Percentiles rank a stretch among this genome's conserved stretches.
Conservation (phyloP, 1,284 basidiomycete genomes). For the Fomes fomentarius region DNA sequence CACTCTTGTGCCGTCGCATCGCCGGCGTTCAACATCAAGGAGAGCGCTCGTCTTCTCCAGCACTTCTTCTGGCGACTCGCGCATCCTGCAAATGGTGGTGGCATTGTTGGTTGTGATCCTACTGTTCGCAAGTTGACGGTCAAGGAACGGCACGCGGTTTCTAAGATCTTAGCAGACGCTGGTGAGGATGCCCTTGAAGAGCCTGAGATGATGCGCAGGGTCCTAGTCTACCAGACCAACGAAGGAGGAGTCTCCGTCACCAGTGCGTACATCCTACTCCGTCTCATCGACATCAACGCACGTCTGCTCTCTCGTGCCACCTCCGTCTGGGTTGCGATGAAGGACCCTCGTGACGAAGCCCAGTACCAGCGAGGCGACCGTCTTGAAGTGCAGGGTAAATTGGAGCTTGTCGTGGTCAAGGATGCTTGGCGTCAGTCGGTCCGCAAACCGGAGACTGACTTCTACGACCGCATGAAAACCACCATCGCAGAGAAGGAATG, state of each 20-base stretch:
- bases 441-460: neutral
- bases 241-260: neutral
- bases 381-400: no score
- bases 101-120: neutral
- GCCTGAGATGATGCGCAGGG: neutral
- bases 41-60: neutral
- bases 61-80: slow-evolving; percentile 3
- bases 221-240: neutral
- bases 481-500: neutral
- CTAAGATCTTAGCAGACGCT: no score
- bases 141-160: no score
- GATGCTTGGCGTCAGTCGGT: slow-evolving; percentile 9
- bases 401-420: slow-evolving; percentile 7
- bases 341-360: neutral
- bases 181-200: no score
- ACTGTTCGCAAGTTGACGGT: neutral
- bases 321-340: slow-evolving; percentile 3
- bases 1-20: slow-evolving; percentile 1
- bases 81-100: slow-evolving; percentile 9
- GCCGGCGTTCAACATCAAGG: neutral
- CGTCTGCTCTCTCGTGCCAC: slow-evolving; percentile 9
- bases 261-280: neutral
- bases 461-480: neutral
- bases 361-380: no score
- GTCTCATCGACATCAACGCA: neutral